Conservation (phyloP, 2,329 filamentous ascomycete genomes). For the Sporothrix dimorphospora region DNA sequence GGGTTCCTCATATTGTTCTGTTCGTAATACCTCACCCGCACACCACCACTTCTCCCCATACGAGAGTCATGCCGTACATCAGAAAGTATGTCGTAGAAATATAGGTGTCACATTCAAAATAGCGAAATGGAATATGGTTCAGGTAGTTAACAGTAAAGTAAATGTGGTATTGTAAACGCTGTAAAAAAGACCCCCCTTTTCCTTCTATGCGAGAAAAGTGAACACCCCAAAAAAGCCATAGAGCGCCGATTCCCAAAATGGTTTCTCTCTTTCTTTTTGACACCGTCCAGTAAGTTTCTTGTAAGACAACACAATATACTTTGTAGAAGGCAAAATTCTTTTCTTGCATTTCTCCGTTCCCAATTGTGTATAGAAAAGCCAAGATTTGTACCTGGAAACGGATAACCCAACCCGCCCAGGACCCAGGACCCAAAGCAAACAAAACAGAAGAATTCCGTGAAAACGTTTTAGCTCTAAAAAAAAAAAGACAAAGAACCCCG, state of each 20-base stretch:
- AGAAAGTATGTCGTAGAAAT: conserved; percentile 10
- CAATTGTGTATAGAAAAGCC: background rate
- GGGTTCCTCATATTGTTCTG: background rate
- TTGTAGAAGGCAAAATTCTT: background rate
- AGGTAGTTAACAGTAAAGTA: background rate
- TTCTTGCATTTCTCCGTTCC: conserved; percentile 4
- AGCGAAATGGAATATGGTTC: no score
- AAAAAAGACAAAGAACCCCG: background rate
- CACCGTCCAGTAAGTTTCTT: background rate
- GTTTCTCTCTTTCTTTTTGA: background rate
- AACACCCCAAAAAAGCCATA: conserved; percentile 9
- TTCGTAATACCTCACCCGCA: background rate
- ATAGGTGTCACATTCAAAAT: background rate
- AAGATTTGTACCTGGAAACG: background rate
- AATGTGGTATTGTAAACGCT: conserved; percentile 9
- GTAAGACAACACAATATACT: background rate
- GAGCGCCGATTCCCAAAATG: conserved; percentile 23
- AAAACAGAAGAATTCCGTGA: background rate
- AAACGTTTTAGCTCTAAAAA: conserved; percentile 9
- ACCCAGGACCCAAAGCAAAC: background rate
- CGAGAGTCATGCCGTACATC: background rate
- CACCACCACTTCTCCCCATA: background rate
- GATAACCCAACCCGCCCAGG: background rate
- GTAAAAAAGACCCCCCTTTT: background rate
- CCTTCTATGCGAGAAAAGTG: background rate